Base-by-base conservation (phyloP, 805 yeast genomes). In the Geotrichum ghanense region DNA sequence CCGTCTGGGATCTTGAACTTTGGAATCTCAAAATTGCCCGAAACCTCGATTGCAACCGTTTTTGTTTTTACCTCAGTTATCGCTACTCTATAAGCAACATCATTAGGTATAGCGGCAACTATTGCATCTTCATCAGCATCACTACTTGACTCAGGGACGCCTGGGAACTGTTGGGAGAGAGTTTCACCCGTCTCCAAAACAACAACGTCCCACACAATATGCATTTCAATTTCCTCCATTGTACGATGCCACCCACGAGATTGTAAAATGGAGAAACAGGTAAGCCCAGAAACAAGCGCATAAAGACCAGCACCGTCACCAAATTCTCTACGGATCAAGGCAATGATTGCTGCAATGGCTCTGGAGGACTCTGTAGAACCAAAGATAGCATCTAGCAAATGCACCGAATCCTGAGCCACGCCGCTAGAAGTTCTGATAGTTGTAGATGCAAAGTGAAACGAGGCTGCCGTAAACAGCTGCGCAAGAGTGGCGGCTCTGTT, bases 311-410 rank as follows among this genome's bases (percentile, higher is more conserved):
- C 56, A 26, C 55, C 54, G 31, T 56, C 56, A n/a, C 58, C 61
- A 7, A 60, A 55, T 27, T 61, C 64, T 19, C 58, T 52, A 17
- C 56, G 51, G 7, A 58, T 50, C 45, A 59, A 48, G 1, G 56
- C 46, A 10, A 55, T 45, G 20, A 61, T 58, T 17, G 57, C 44
- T 3, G 58, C 53, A 22, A 61, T 52, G 1, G 64, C 63, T 24
- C 63, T 43, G 3, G 60, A 54, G 6, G 61, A 51, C 43, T 61
- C 64, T n/a, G 64, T 60, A 24, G 60, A 56, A 23, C 65, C 65
- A 45, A 61, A 59, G 6, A 60, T 50, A 22, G 57, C 51, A 43
- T 61, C 58, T 19, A 60, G 23, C 44, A 61, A 47, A 44, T 61
- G 61, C 22, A 61, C 53, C 10, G 53, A 50, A 46, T 61, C 65